Base-by-base conservation (phyloP, 345 rosid species). In the Eutrema heterophyllum region DNA sequence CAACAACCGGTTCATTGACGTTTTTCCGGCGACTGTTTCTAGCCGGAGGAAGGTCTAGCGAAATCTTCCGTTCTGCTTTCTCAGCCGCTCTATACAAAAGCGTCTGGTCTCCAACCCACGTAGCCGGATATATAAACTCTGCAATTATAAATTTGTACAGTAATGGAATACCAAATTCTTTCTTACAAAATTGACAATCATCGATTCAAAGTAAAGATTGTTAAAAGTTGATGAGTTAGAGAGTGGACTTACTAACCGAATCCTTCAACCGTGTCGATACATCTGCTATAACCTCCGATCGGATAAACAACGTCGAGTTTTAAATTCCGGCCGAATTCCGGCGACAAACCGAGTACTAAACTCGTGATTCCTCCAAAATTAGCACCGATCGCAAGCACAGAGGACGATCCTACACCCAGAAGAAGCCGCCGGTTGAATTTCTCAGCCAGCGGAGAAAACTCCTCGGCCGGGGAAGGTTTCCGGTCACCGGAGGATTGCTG, bases 291-390 rank as follows among this genome's bases (percentile, higher is more conserved):
- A 44, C 99, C 97, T 46, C 60, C 64, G 36, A 92, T 84, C 0
- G 94, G 96, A 84, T 90, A 95, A 36, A 95, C 72, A 57, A 88
- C 90, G 46, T 92, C 99, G 18, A 95, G 84, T 84, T 90, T 88
- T 24, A 92, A 78, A 70, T 72, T 79, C 68, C 88, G 76, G 30
- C 96, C 92, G 13, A 35, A 76, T 45, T 80, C 89, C 8, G 99
- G 96, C 3, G 85, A 86, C 7, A 90, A 82, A 7, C 96, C 89
- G 0, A 95, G 92, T 12, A 95, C 48, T n/a, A 73, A 86, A 73
- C 97, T 95, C 0, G 97, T 92, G 51, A 86, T 50, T 69, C 96
- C 93, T 50, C 82, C 86, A 59, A 92, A 95, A 73, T 95, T 86
- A 9, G 99, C 97, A 9, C 99, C 99, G 4, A 86, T 65, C 2